A percentile compares a stretch with the other conserved stretches of the same genome.
These are phyloP conservation scores for Rosa chinensis DNA, from an alignment of 306 rosid genomes.

Conservation along the genomic window DNA sequence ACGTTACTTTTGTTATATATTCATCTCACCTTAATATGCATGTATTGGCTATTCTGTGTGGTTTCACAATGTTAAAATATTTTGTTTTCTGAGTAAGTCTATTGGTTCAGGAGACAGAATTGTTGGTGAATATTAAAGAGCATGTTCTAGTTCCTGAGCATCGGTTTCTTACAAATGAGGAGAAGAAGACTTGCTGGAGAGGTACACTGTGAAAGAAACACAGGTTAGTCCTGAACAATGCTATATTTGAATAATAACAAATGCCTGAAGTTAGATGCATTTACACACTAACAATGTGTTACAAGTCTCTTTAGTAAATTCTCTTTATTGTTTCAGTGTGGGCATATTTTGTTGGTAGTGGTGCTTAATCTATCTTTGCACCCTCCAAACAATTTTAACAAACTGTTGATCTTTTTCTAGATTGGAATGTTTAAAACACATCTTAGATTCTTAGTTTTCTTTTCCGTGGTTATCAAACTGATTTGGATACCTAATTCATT, in stretches of 20 bases:
- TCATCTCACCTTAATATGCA: background rate
- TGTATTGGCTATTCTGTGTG: background rate
- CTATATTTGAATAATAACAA: background rate
- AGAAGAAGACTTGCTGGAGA: conserved; percentile 83
- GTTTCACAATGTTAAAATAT: background rate
- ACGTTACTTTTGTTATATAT: too few species aligned
- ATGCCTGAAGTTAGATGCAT: background rate
- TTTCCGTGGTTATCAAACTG: background rate
- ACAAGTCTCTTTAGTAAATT: background rate
- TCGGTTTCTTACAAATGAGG: conserved; percentile 53
- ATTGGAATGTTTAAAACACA: background rate
- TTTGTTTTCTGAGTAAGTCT: background rate
- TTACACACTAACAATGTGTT: background rate
- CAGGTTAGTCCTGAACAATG: conserved; percentile 50
- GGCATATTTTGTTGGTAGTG: too few species aligned
- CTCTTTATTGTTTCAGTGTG: background rate
- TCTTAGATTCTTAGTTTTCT: conserved; percentile 7
- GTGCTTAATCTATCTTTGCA: background rate
- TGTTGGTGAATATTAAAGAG: conserved; percentile 62
- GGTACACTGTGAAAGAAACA: conserved; percentile 78
- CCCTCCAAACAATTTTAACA: background rate
- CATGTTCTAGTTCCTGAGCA: conserved; percentile 81
- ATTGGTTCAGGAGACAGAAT: conserved; percentile 68
- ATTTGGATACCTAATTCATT: background rate
- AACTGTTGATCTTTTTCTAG: background rate